phyloP scores from a whole-genome alignment of 169 alveolate species.

The Miamiensis avidus region DNA sequence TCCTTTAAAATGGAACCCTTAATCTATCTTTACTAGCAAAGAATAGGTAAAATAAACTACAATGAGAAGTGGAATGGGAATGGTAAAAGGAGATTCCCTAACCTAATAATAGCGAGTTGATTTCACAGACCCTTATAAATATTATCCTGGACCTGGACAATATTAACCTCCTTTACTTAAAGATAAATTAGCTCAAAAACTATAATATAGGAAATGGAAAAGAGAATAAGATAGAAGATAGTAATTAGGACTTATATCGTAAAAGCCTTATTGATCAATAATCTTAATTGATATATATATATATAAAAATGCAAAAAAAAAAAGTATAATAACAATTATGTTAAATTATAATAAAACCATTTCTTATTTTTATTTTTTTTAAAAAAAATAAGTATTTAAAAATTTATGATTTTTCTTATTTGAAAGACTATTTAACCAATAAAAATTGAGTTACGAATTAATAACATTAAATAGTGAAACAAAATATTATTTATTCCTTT shows the following conservation, averaged over 20 bases:
- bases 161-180: neutral
- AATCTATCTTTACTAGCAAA: neutral
- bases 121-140: neutral
- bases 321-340: too few relatives aligned
- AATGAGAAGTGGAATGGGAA: neutral
- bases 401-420: too few relatives aligned
- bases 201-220: constrained; percentile 14
- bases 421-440: too few relatives aligned
- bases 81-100: neutral
- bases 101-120: neutral
- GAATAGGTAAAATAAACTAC: too few relatives aligned
- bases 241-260: neutral
- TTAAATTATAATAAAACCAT: too few relatives aligned
- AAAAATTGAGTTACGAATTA: too few relatives aligned
- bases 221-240: constrained; percentile 12
- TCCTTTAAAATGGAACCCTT: neutral
- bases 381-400: too few relatives aligned
- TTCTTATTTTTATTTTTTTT: too few relatives aligned
- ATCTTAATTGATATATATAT: too few relatives aligned
- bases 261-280: neutral
- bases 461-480: too few relatives aligned
- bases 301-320: too few relatives aligned
- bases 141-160: neutral
- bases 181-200: constrained; percentile 15
- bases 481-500: too few relatives aligned